Base-by-base conservation (phyloP, 495 filamentous ascomycete genomes). In the Penicillium chermesinum region DNA sequence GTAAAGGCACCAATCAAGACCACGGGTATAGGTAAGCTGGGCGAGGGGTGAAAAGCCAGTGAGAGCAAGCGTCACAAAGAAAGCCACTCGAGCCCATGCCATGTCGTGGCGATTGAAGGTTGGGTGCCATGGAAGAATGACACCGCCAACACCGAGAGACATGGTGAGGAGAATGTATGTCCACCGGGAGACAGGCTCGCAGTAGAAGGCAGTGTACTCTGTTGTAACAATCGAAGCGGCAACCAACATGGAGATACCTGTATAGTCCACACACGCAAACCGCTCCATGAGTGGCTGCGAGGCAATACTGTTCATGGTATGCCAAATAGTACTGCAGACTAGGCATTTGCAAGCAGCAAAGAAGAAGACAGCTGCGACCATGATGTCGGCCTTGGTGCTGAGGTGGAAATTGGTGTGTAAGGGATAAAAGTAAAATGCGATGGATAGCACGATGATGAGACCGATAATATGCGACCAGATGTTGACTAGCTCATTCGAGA, bases 221-320 rank as follows among this genome's bases (percentile, higher is more conserved):
- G 88, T 95, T 3, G 93, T 96, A 81, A 97, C 91, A 69, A 99
- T 97, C 35, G 89, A 95, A 17, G 93, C 88, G 7, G 93, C 94
- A 38, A 99, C 91, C 17, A 99, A 81, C 44, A 99, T 75, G 2
- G 91, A 96, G 54, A 99, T 99, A 20, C 94, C 94, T 0, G 91
- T 96, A 67, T 99, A 99, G 63, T 99, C 93, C 36, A 99, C 91
- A 65, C 93, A 99, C 33, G 94, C 94, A 56, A 97, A 96, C 45
- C 89, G 84, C 61, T 95, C 93, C 78, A 99, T 84, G 38, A 95
- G 76, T 9, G 78, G 82, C 58, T 94, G 86, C 37, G 94, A 85
- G 38, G 91, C 86, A 46, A 97, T 94, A 52, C 85, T 87, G 73
- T 87, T 94, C 88, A 99, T 96, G 12, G 91, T 95, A 72, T 99